Evolutionary conservation across 257 asterid species (phyloP).

Genomic region (Cinchona pubescens): DNA sequence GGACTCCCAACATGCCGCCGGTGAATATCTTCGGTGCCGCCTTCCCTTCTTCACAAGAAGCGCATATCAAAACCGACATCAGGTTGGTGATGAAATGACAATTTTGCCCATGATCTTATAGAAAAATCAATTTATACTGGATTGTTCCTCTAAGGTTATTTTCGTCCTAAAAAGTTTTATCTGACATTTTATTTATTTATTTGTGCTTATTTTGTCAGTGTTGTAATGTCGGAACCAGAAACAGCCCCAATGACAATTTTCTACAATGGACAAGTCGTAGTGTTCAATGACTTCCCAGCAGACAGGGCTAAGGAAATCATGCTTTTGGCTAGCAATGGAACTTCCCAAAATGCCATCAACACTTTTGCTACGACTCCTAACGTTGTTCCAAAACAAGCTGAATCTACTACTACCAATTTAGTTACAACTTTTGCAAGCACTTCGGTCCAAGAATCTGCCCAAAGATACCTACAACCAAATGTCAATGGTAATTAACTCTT

Average conservation of each 20-base stretch:
- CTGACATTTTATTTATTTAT: not conserved
- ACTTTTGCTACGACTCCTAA: not conserved
- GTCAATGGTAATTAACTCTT: slow-evolving; percentile 22
- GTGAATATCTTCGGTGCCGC: slow-evolving; percentile 11
- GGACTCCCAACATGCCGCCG: slow-evolving; percentile 15
- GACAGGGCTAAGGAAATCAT: slow-evolving; percentile 29
- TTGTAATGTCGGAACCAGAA: slow-evolving; percentile 21
- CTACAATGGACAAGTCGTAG: slow-evolving; percentile 33
- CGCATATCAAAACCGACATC: slow-evolving; percentile 10
- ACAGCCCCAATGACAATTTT: slow-evolving; percentile 32
- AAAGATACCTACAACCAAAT: slow-evolving; percentile 9
- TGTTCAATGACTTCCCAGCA: slow-evolving; percentile 30
- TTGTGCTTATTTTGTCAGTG: slow-evolving; percentile 1
- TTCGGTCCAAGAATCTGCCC: slow-evolving; percentile 19
- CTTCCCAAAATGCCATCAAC: not conserved
- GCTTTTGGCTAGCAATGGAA: slow-evolving; percentile 26
- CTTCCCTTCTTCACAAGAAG: too few relatives aligned
- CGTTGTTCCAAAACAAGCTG: slow-evolving; percentile 5
- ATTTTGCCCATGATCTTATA: not conserved
- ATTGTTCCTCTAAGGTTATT: not conserved
- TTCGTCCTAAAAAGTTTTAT: not conserved
- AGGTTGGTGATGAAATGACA: not conserved
- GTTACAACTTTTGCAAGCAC: slow-evolving; percentile 10
- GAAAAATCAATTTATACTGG: not conserved
- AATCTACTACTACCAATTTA: slow-evolving; percentile 20